Base-by-base conservation (phyloP, 2,329 filamentous ascomycete genomes). In the Arthrobotrys conoides region DNA sequence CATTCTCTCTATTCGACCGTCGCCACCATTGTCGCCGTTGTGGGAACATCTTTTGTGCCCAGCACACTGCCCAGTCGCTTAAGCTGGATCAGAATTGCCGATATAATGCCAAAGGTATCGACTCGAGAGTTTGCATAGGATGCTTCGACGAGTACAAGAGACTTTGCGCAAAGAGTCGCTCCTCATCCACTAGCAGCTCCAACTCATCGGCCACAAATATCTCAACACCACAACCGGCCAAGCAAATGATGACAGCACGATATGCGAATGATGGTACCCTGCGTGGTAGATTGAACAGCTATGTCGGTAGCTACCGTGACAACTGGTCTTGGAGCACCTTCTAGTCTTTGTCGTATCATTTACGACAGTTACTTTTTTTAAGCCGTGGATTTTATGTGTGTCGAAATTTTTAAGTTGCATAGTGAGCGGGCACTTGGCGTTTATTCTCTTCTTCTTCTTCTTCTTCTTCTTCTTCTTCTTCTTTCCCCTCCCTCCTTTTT, bases 281-380 rank as follows among this genome's bases (percentile, higher is more conserved):
- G 30, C 59, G 73, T 10, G 68, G 67, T 18, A 71, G 73, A 55
- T 73, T 81, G 14, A 80, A 80, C 27, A 82, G 81, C 46, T 82
- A 82, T 69, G 81, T 82, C 49, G 81, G 81, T 5, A 82, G 81
- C 59, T 81, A 82, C 48, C 81, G 81, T 44, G 79, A 81, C 55
- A 81, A 82, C 76, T 82, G 81, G 81, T 81, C 81, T 38, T 82
- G 81, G 81, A 81, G 80, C 66, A 82, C 81, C 48, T 82, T 82
- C 66, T 82, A 82, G 24, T 36, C 36, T 49, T n/a, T 16, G 51
- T 49, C 48, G 41, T 38, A 48, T 18, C 18, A 41, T 65, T 46
- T 18, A 36, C 27, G 14, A 51, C 27, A 46, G 36, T 65, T 22
- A 38, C 1, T 24, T 12, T 55, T 51, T 55, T 51, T 22, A 16